phyloP scores from a whole-genome alignment of 805 yeast genomes.

The Suhomyces pyralidae region DNA sequence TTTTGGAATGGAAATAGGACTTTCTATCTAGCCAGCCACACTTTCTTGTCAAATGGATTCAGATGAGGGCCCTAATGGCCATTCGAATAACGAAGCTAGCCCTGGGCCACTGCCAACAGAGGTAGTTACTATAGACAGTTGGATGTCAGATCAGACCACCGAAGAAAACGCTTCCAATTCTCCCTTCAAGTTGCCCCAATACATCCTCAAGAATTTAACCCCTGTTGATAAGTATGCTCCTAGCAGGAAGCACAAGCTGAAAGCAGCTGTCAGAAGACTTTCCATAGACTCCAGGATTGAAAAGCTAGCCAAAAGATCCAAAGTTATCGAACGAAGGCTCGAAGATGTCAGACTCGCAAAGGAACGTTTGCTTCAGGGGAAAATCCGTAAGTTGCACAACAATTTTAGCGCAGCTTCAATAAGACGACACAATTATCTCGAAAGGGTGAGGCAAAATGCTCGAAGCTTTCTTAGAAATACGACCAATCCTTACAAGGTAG shows the following conservation, averaged over 20 bases:
- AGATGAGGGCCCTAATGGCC: background rate
- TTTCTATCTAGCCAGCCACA: background rate
- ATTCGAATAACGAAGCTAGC: background rate
- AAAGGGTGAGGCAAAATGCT: constrained; percentile 2
- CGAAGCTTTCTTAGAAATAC: background rate
- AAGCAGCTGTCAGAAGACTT: background rate
- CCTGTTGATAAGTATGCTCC: constrained; percentile 2
- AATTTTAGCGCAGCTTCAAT: background rate
- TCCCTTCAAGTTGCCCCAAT: constrained; percentile 6
- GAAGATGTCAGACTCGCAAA: background rate
- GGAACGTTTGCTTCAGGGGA: background rate
- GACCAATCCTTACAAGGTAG: background rate
- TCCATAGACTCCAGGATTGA: background rate
- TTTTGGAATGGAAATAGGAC: background rate
- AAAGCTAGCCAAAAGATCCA: background rate
- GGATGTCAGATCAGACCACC: background rate
- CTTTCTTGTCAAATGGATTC: background rate
- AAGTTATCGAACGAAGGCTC: background rate
- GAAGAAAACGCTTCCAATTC: background rate
- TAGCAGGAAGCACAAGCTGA: background rate
- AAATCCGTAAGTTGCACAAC: background rate
- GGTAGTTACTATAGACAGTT: background rate
- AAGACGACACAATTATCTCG: constrained; percentile 4
- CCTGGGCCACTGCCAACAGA: background rate
- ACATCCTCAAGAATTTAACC: constrained; percentile 8